Percentiles rank a stretch among this genome's conserved stretches.
phyloP scores from a whole-genome alignment of 129 eudicot species.

The Chrysanthemum seticuspe region DNA sequence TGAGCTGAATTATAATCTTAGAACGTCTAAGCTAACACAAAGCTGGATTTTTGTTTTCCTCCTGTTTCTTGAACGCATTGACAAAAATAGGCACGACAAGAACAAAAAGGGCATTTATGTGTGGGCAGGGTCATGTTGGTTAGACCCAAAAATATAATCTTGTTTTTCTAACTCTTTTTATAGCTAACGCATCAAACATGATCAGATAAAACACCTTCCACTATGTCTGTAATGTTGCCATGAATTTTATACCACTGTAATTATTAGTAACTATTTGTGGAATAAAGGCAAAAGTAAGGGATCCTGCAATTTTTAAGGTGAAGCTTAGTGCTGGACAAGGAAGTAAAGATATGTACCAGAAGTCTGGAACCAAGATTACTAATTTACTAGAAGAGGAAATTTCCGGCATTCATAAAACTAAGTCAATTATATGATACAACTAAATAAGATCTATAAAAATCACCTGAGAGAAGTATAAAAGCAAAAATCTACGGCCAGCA shows the following conservation, averaged over 20 bases:
- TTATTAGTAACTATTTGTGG: too few species aligned
- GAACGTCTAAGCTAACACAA: background rate
- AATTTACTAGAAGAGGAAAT: conserved; percentile 8
- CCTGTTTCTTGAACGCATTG: background rate
- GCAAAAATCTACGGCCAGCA: conserved; percentile 80
- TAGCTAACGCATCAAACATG: too few species aligned
- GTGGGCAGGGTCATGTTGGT: too few species aligned
- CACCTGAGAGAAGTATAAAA: conserved; percentile 81
- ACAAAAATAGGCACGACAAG: background rate
- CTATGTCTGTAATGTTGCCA: background rate
- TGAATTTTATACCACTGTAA: too few species aligned
- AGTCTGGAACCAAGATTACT: conserved; percentile 5
- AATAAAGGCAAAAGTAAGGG: too few species aligned
- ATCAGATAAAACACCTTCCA: background rate
- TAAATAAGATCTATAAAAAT: conserved; percentile 2
- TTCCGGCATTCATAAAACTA: conserved; percentile 7
- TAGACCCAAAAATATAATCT: too few species aligned
- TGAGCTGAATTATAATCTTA: background rate
- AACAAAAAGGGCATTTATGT: too few species aligned
- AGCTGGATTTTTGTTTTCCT: background rate
- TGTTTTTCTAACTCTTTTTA: too few species aligned
- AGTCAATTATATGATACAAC: conserved; percentile 5
- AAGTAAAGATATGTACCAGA: background rate
- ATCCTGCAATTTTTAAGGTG: too few species aligned
- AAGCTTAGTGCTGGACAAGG: too few species aligned